phyloP scores from a whole-genome alignment of 2,329 filamentous ascomycete species.

The Fusarium sambucinum region DNA sequence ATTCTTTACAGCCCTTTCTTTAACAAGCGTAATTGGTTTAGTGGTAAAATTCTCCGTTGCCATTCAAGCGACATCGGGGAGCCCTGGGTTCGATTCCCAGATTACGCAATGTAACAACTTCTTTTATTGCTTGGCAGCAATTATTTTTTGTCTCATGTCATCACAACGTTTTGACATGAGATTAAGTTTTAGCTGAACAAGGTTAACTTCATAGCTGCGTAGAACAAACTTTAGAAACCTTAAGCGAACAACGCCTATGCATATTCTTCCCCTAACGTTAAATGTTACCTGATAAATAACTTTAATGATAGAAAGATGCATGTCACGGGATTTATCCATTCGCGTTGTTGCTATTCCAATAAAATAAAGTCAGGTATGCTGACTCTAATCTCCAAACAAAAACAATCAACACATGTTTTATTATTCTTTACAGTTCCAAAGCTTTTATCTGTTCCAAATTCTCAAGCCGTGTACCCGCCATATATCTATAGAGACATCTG shows the following conservation, averaged over 20 bases:
- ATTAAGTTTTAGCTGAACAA: too few relatives aligned
- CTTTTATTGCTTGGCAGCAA: background rate
- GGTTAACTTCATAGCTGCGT: too few relatives aligned
- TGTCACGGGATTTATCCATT: background rate
- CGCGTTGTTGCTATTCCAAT: background rate
- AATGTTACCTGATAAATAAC: too few relatives aligned
- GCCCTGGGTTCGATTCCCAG: constrained; percentile 13
- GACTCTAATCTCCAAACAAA: background rate
- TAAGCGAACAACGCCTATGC: background rate
- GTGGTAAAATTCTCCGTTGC: constrained; percentile 15
- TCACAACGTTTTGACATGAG: too few relatives aligned
- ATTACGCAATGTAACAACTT: background rate
- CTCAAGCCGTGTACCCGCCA: background rate
- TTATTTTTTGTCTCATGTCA: background rate
- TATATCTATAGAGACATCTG: background rate
- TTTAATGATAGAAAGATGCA: background rate
- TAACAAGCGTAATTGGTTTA: constrained; percentile 8
- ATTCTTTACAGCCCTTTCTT: accelerated
- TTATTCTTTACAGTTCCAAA: background rate
- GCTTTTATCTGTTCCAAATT: background rate
- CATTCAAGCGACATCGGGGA: background rate
- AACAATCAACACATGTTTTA: background rate
- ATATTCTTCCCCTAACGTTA: background rate
- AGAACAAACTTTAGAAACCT: too few relatives aligned
- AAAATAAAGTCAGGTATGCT: background rate